Base-by-base conservation (phyloP, 345 rosid genomes). In the Populus simonii region DNA sequence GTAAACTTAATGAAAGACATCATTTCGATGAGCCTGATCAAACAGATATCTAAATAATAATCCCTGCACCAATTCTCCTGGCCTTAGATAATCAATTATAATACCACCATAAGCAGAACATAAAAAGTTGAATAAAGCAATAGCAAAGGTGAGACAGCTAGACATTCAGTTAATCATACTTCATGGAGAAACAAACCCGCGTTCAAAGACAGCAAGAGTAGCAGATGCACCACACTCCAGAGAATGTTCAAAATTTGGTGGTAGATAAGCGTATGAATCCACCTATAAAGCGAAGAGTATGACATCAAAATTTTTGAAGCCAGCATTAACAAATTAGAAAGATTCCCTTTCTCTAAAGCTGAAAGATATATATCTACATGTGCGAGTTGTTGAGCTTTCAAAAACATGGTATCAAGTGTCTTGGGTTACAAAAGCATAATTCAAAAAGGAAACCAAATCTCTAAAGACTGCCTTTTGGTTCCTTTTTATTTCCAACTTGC, bases 201-300 rank as follows among this genome's bases (percentile, higher is more conserved):
- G 79, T 80, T 96, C 97, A 62, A 93, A 83, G 75, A 92, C 83
- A 78, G 70, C 86, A 66, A 96, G 88, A 75, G 96, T 92, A 72
- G 98, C 92, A 39, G 91, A 81, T 78, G 81, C 80, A 71, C 74
- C 89, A 62, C 90, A 84, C 57, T 81, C 83, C 77, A 96, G 73
- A 72, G 82, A 87, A 85, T 92, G 96, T 49, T 86, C 76, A 74
- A 87, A 87, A 79, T 89, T 89, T 66, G 96, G 90, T 80, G 99
- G 96, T 38, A 93, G 80, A 85, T 93, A 96, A 76, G 94, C 96
- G 83, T 82, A 95, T 66, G 94, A 93, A 85, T 96, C 99, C 80
- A 88, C 93, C 99, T 91, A 82, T 77, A 83, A 43, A 23, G 12
- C 12, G 68, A 79, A 66, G 57, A 23, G 41, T 17, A 76, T 27